Evolutionary conservation across 495 filamentous ascomycete genomes (phyloP), one percentile per base, ranked within the genome.

Genomic region (Rhypophila decipiens): DNA sequence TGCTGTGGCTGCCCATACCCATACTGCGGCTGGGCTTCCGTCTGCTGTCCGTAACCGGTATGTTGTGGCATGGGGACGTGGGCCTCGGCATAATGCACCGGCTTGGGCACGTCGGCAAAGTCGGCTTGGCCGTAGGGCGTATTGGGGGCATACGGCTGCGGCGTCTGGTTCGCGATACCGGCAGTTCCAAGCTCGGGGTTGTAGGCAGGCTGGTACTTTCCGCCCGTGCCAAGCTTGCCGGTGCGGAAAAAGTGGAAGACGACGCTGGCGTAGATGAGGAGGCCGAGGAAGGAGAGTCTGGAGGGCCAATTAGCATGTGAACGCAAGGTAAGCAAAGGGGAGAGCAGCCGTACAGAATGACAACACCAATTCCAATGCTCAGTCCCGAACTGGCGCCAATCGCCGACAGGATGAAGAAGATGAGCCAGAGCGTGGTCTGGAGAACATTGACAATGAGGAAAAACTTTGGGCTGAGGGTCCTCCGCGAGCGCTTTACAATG

Each of bases 251-350:
- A 47, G 54, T 62, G 59, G 56, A 44, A 62, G 44, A 62, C 39
- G 46, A 64, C 43, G 18, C 29, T 12, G 7, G 61, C 48, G 45
- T 62, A 64, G 50, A 60, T 56, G 27, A 64, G 56, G 5, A 62
- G 43, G 42, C 59, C 61, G 29, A 64, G 33, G 59, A 62, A 64
- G 47, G 58, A 62, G 33, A 64, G 42, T 17, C 61, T 64, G 17
- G 5, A 10, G 13, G 10, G 35, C n/a, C n/a, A n/a, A n/a, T n/a
- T n/a, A n/a, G n/a, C n/a, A 21, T 34, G 4, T 24, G 5, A 15
- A 11, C 5, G 2, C 10, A 9, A 19, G 19, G 3, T 18, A 42
- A 19, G 8, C 18, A 31, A 15, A 18, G 0, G n/a, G 15, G 7
- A 1, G 31, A n/a, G 23, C 1, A 24, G 47, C 61, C 47, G n/a